Evolutionary conservation across 768 basidiomycete species (phyloP).

Genomic region (Boletus coccyginus): DNA sequence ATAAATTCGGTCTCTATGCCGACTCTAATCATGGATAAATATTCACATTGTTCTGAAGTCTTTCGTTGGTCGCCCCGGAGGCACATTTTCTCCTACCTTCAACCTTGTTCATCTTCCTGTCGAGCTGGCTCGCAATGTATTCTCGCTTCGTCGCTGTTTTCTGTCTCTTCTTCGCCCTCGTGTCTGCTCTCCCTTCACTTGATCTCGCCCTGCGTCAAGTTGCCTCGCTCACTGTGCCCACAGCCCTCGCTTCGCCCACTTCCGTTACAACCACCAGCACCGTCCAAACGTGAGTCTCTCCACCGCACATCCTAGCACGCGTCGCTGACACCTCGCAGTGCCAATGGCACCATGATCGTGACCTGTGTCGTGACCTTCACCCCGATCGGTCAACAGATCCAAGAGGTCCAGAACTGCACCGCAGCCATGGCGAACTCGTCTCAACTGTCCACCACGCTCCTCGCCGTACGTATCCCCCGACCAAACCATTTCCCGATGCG

Average conservation of each 20-base stretch:
- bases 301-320: too few species aligned
- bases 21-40: background rate
- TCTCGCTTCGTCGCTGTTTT: constrained; percentile 17
- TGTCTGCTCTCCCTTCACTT: constrained; percentile 27
- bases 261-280: constrained; percentile 36
- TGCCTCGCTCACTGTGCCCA: constrained; percentile 15
- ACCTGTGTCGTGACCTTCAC: constrained; percentile 60
- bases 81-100: constrained; percentile 23
- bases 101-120: background rate
- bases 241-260: constrained; percentile 31
- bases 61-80: constrained; percentile 30
- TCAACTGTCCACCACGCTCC: too few species aligned
- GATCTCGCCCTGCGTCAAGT: constrained; percentile 20
- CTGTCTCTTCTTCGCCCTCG: constrained; percentile 26
- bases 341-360: constrained; percentile 50
- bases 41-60: background rate
- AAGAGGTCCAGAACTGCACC: constrained; percentile 54
- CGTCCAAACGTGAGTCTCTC: constrained; percentile 39
- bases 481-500: background rate
- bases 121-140: constrained; percentile 39
- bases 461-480: constrained; percentile 4
- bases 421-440: constrained; percentile 16
- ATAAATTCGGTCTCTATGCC: constrained; percentile 17
- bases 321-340: constrained; percentile 29
- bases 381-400: constrained; percentile 49